Percentiles rank a stretch among this genome's conserved stretches.
Evolutionary conservation across 768 basidiomycete species (phyloP).

Genomic region (Clavaria fumosa): DNA sequence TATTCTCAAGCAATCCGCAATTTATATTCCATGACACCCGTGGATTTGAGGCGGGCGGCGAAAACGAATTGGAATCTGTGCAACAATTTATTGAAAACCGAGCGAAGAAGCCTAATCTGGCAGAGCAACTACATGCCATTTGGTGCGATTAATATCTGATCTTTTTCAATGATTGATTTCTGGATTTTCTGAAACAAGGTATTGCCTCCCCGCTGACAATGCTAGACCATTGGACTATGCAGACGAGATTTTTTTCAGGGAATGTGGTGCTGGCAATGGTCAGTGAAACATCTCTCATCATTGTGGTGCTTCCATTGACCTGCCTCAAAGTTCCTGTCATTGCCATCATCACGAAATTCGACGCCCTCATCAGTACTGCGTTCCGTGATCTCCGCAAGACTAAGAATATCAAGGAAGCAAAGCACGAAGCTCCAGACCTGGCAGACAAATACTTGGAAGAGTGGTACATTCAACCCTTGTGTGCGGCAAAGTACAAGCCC

Average conservation of each 20-base stretch:
- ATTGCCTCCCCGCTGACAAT: constrained; percentile 20
- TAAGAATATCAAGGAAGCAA: constrained; percentile 7
- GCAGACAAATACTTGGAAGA: constrained; percentile 8
- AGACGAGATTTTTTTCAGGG: constrained; percentile 21
- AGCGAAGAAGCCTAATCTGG: constrained; percentile 8
- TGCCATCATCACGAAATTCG: constrained; percentile 24
- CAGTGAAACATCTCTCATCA: constrained; percentile 1
- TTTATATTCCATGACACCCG: constrained; percentile 30
- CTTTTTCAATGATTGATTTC: background rate
- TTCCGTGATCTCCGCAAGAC: constrained; percentile 10
- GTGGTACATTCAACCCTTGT: constrained; percentile 10
- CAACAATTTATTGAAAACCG: constrained; percentile 17
- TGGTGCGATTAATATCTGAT: constrained; percentile 16
- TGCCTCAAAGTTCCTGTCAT: constrained; percentile 22
- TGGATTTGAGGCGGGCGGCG: constrained; percentile 25
- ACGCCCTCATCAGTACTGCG: constrained; percentile 15
- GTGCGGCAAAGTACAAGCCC: constrained; percentile 10
- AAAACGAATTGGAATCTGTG: constrained; percentile 16
- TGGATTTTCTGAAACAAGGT: constrained; percentile 18
- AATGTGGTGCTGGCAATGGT: constrained; percentile 15
- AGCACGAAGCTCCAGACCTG: constrained; percentile 2
- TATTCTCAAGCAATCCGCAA: constrained; percentile 18
- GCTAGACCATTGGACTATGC: constrained; percentile 15
- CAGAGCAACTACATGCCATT: constrained; percentile 23
- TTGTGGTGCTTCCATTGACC: background rate